Evolutionary conservation across 768 basidiomycete species (phyloP).

Genomic region (Daedaleopsis nitida): DNA sequence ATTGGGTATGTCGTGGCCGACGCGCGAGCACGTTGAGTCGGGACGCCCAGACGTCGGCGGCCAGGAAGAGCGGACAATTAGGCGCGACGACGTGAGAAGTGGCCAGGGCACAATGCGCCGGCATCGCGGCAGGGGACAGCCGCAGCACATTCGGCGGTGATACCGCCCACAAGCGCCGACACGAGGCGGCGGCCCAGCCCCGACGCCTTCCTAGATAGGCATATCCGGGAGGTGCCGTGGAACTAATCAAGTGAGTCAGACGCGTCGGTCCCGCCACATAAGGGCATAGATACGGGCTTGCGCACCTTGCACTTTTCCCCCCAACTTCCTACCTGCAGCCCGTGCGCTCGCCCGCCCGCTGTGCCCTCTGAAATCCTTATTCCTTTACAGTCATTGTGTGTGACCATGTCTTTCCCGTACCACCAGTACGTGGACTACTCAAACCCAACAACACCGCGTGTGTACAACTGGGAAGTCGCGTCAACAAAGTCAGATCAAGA

Average conservation of each 20-base stretch:
- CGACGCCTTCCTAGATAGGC: constrained; percentile 9
- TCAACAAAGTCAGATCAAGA: constrained; percentile 13
- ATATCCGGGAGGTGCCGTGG: neutral
- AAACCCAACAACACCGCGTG: constrained; percentile 21
- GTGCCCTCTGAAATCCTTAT: constrained; percentile 6
- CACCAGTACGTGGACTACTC: constrained; percentile 27
- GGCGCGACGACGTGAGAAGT: too few species aligned
- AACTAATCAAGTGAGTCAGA: constrained; percentile 7
- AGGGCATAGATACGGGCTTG: constrained; percentile 3
- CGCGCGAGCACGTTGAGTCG: too few species aligned
- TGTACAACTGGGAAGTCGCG: constrained; percentile 22
- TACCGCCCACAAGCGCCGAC: constrained; percentile 8
- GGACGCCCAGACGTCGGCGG: too few species aligned
- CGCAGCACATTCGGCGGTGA: neutral
- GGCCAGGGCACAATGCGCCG: too few species aligned
- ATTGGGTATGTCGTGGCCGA: too few species aligned
- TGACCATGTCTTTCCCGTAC: constrained; percentile 26
- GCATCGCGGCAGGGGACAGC: constrained; percentile 3
- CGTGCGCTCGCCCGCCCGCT: constrained; percentile 1
- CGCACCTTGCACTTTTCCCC: neutral
- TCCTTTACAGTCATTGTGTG: neutral
- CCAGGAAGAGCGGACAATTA: too few species aligned
- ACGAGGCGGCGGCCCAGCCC: constrained; percentile 9
- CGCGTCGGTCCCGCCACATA: constrained; percentile 17
- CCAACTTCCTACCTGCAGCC: constrained; percentile 11